Evolutionary conservation across 2,329 filamentous ascomycete species (phyloP), one percentile per base, ranked within the genome.

Genomic region (Drechslera avenae): DNA sequence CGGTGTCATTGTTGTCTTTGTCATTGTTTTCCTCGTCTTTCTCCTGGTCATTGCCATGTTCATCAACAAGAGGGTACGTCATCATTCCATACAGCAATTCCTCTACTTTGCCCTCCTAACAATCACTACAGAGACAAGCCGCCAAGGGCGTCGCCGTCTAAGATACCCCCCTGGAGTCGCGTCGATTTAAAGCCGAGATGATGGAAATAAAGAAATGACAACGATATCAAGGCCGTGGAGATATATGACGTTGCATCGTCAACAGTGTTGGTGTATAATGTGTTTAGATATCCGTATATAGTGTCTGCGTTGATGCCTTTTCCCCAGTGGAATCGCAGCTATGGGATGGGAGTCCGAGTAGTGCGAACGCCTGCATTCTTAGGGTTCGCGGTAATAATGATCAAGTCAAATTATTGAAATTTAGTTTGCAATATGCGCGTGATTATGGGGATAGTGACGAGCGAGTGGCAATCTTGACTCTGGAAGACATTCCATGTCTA

Each of bases 1-100:
- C 36, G 84, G 84, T 70, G 83, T 86, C 56, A 77, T 87, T 42
- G 75, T 86, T 57, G 84, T 87, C 49, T 84, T 87, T 72, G 78
- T 75, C 71, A 83, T 87, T 60, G 76, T 86, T 69, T 82, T 82
- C 64, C 62, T 84, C 53, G 80, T 87, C 58, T 77, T 54, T 32
- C 48, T 79, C 53, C 78, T 83, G 19, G 67, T 87, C 40, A 56
- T 79, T 47, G 61, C 65, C 41, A 75, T 86, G 33, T 79, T 81
- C 65, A 62, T 81, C 54, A 76, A 77, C 57, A 77, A 79, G 55
- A 75, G 70, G 63, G 68, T 79, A 66, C 37, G 63, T 47, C 17
- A 6, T 19, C 8, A 34, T 32, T 19, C 30, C 6, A 3, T 8
- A 19, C 17, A 19, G 36, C 17, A 12, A 23, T 28, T 2, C 9